Conservation (phyloP, 306 rosid species). For the Acacia acuminata region DNA sequence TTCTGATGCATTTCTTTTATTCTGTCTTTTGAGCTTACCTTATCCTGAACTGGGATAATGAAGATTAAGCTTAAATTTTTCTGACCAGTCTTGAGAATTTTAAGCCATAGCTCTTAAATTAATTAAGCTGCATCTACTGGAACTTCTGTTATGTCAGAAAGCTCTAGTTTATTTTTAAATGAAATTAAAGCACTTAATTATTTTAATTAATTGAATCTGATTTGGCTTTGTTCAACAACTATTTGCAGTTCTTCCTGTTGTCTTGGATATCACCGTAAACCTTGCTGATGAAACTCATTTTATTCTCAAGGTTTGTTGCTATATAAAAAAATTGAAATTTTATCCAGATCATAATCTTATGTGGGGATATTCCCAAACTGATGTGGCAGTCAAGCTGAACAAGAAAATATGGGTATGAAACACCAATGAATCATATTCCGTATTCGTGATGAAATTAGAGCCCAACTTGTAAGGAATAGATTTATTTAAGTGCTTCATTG, state of each 20-base stretch:
- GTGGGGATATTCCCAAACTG: too few species aligned
- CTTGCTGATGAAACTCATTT: conserved; percentile 78
- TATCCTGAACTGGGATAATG: neutral
- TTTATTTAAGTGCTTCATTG: too few species aligned
- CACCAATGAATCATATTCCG: too few species aligned
- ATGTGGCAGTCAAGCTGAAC: too few species aligned
- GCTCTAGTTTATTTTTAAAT: neutral
- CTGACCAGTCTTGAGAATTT: neutral
- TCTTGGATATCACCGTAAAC: conserved; percentile 77
- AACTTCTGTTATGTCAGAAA: neutral
- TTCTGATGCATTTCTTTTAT: neutral
- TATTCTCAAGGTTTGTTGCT: conserved; percentile 66
- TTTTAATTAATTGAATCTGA: neutral
- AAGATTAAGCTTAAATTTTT: neutral
- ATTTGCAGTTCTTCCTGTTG: conserved; percentile 90
- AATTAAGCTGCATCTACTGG: too few species aligned
- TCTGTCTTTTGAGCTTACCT: neutral
- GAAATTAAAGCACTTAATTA: too few species aligned
- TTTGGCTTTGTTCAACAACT: conserved; percentile 4
- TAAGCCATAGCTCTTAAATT: neutral
- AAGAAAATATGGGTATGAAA: too few species aligned
- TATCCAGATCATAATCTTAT: too few species aligned
- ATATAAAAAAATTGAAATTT: neutral
- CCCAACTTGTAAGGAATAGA: too few species aligned
- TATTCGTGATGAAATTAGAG: too few species aligned